Base-by-base conservation (phyloP, 805 yeast species). In the Schizosaccharomyces octosporus region DNA sequence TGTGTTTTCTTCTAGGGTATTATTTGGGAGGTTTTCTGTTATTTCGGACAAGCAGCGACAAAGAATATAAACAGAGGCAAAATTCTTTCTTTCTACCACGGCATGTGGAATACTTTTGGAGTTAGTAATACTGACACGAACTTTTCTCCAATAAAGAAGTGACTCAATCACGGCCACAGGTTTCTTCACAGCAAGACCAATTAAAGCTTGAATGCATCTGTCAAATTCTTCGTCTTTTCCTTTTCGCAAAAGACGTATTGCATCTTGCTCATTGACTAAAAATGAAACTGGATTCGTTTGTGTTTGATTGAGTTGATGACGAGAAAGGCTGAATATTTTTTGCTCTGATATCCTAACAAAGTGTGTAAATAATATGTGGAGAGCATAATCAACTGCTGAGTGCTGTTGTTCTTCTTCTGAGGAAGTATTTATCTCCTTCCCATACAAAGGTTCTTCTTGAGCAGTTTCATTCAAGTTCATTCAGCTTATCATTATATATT, bases 91-190 rank as follows among this genome's bases (percentile, higher is more conserved):
- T 63, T 90, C 97, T 0, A 94, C 90, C 66, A 5, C 87, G 90
- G 0, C 82, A 24, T 41, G 41, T 2, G 59, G 39, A n/a, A 24
- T 24, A 39, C 41, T 19, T 21, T 27, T 60, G 15, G 39, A 11
- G 15, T 45, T 31, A 17, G 63, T 36, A 4, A 59, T 45, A 54
- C 54, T 62, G 21, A 31, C 82, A 70, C 93, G 93, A 1, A 90
- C 81, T 69, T 90, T 87, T 63, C 97, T 78, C 99, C 99, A 93
- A 69, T 86, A 89, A 97, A 93, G 89, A 63, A 93, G 95, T 5
- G 95, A 87, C 70, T 93, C 99, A 42, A 94, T 88, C 1, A 93
- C 96, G 0, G 96, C 95, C 68, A 87, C 89, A 0, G 97, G 97
- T 65, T 87, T 86, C 31, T 83, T 77, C 62, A 87, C 78, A 1